Evolutionary conservation across 768 basidiomycete genomes (phyloP), one percentile per base, ranked within the genome.

Genomic region (Leccinum aurantiacum): DNA sequence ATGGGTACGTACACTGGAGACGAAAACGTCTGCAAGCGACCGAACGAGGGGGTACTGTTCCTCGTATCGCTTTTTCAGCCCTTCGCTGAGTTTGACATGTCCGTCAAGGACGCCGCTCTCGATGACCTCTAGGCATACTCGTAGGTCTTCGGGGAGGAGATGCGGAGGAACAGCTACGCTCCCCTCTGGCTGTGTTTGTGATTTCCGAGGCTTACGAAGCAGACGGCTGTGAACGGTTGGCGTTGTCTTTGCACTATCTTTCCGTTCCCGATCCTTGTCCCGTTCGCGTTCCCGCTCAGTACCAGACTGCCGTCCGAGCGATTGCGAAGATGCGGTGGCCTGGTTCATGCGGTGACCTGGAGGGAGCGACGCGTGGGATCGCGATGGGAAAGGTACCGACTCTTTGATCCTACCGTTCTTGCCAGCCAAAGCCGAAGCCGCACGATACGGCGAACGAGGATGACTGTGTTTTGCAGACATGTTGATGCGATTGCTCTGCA

Each of bases 1-100:
- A 59, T n/a, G 57, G 69, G 19, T 53, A 81, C 90, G 75, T 71
- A 96, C 95, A 76, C 93, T 93, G 10, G 88, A 84, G 24, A 95
- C 91, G 74, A 98, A 98, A n/a, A 98, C 93, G 67, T 98, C 95
- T 57, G 95, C 95, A 41, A 98, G 81, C 29, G 89, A 91, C 55
- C 95, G 82, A 37, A 98, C 95, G 37, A 98, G 82, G 14, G 95
- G 95, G 70, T 91, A 98, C 65, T 98, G 95, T 65, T 97, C 93
- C 57, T 96, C 94, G 63, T 98, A 98, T 46, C 95, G 82, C 75
- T 91, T 95, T 70, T 84, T 85, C 65, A 99, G 75, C 22, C 90
- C 91, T 54, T 91, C 90, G 56, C 87, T 90, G 35, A 99, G 81
- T 65, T 87, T 84, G 66, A 89, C 81, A 74, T 99, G 97, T 2